A percentile compares a stretch with the other conserved stretches of the same genome.
These are phyloP conservation scores for Schoenoplectus tabernaemontani DNA, from an alignment of 202 grass and related monocot species.

Conservation along the genomic window DNA sequence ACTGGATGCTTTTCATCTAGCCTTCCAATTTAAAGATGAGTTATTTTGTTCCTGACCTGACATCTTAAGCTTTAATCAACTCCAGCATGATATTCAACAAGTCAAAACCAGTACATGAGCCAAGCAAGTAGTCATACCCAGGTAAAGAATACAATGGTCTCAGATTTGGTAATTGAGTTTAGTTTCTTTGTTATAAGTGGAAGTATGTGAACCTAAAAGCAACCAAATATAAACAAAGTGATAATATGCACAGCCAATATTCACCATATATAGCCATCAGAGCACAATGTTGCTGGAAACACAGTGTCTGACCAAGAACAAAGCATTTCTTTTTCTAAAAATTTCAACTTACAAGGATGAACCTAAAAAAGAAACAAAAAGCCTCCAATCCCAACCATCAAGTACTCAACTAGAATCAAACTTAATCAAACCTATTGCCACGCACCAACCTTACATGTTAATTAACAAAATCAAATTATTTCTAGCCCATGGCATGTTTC, in stretches of 20 bases:
- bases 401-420: background rate
- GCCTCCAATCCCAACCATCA: background rate
- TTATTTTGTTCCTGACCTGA: background rate
- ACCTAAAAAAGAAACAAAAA: background rate
- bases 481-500: conserved; percentile 24
- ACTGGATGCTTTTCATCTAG: background rate
- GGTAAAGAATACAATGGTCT: background rate
- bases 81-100: background rate
- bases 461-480: conserved; percentile 17
- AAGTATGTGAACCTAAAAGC: background rate
- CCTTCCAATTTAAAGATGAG: background rate
- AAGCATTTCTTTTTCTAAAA: background rate
- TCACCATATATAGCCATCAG: conserved; percentile 1
- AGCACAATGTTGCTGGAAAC: background rate
- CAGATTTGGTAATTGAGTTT: background rate
- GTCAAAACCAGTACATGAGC: background rate
- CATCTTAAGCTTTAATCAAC: background rate
- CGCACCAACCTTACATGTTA: conserved; percentile 1
- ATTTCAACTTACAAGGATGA: conserved; percentile 13
- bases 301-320: conserved; percentile 2
- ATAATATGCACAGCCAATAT: background rate
- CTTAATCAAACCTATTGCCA: background rate
- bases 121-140: background rate
- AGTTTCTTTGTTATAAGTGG: background rate
- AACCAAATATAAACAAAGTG: background rate